These are phyloP conservation scores for Xylariaceae sp. DNA, from an alignment of 2,329 filamentous ascomycete genomes.

Conservation along the genomic window DNA sequence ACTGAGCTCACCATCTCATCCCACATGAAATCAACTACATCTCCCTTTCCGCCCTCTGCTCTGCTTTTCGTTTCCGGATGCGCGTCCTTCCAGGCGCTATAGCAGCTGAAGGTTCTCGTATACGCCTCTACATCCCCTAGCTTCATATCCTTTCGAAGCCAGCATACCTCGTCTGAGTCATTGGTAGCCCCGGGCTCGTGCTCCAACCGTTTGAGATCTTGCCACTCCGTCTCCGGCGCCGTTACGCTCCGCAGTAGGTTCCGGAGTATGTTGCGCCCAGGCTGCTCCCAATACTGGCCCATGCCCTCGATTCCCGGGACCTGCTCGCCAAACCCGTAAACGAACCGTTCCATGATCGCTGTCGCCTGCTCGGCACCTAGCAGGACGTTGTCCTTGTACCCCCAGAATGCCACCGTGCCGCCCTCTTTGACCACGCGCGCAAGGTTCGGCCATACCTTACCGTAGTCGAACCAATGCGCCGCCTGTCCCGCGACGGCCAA, in stretches of 20 bases:
- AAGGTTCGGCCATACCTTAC: constrained; percentile 50
- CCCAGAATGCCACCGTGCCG: constrained; percentile 61
- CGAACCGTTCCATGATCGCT: constrained; percentile 48
- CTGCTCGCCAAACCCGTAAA: constrained; percentile 46
- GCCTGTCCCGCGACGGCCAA: constrained; percentile 49
- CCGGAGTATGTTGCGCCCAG: constrained; percentile 52
- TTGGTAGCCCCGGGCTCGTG: constrained; percentile 51
- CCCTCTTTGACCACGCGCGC: constrained; percentile 47
- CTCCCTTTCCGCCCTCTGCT: constrained; percentile 52
- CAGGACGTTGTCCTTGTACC: constrained; percentile 61
- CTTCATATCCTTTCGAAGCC: constrained; percentile 50
- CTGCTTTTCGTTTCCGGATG: constrained; percentile 46
- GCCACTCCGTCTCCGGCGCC: constrained; percentile 49
- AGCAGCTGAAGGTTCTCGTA: constrained; percentile 56
- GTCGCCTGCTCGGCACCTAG: constrained; percentile 49
- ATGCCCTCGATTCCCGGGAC: constrained; percentile 42
- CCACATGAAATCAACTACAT: constrained; percentile 60
- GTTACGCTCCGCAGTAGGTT: constrained; percentile 46
- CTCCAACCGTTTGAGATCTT: constrained; percentile 46
- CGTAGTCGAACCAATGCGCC: constrained; percentile 64
- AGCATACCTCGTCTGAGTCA: constrained; percentile 33
- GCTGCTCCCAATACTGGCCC: constrained; percentile 58
- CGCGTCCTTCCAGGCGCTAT: constrained; percentile 53
- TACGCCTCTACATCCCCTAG: constrained; percentile 59
- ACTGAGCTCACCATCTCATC: constrained; percentile 52